phyloP scores from a whole-genome alignment of 2,329 filamentous ascomycete species.

The Exophiala sideris region DNA sequence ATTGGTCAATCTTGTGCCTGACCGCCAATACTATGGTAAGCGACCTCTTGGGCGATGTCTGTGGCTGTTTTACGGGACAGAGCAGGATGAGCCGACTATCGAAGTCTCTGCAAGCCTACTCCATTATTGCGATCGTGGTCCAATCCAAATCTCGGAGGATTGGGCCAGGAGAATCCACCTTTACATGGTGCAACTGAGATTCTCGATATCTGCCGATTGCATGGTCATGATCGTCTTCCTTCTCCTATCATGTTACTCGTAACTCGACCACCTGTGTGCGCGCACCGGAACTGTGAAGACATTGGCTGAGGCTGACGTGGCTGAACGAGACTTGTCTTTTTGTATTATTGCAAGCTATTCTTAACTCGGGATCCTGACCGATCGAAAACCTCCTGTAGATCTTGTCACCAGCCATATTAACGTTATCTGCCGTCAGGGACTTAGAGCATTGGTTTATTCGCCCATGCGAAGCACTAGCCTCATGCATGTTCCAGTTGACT shows the following conservation, averaged over 20 bases:
- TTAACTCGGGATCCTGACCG: constrained; percentile 6
- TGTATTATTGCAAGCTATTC: constrained; percentile 3
- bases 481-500: background rate
- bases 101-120: no score
- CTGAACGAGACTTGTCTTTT: background rate
- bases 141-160: no score
- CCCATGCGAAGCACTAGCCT: background rate
- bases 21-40: no score
- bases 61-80: no score
- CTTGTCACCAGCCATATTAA: no score
- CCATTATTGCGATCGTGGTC: no score
- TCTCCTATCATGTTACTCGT: constrained; percentile 3
- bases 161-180: no score
- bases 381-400: background rate
- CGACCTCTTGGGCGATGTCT: no score
- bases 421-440: no score
- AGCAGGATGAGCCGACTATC: no score
- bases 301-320: constrained; percentile 10
- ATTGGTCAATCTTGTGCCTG: no score
- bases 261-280: background rate
- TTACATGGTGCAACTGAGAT: no score
- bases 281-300: background rate
- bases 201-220: background rate
- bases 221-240: constrained; percentile 6
- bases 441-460: background rate